These are phyloP conservation scores for Penicillium parvum DNA, from an alignment of 495 filamentous ascomycete genomes.

Conservation along the genomic window DNA sequence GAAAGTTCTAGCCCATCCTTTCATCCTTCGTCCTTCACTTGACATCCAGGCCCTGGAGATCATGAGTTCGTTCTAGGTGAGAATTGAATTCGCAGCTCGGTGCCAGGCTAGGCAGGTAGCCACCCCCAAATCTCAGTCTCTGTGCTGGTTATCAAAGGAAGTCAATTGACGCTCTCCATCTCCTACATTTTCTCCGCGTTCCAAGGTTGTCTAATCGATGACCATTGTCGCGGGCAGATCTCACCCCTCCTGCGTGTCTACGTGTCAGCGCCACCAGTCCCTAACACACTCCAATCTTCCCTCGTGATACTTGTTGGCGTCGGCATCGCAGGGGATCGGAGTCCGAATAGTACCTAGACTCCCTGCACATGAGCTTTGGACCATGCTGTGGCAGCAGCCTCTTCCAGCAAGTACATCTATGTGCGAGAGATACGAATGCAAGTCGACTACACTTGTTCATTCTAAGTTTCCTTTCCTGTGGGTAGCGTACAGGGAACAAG, in stretches of 20 bases:
- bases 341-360: constrained; percentile 5
- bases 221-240: background rate
- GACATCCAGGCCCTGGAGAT: constrained; percentile 8
- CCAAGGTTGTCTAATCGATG: no score
- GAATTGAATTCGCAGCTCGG: constrained; percentile 5
- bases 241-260: constrained; percentile 9
- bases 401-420: no score
- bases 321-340: constrained; percentile 14
- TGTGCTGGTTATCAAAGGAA: no score
- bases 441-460: no score
- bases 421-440: no score
- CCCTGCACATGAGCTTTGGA: no score
- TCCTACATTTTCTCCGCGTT: no score
- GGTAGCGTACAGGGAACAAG: constrained; percentile 25
- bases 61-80: constrained; percentile 7
- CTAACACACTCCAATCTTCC: constrained; percentile 1
- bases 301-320: constrained; percentile 17
- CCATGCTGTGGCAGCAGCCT: no score
- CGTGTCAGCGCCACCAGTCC: constrained; percentile 30
- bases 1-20: no score
- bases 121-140: background rate
- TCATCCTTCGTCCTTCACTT: constrained; percentile 9
- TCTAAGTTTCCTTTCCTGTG: constrained; percentile 10
- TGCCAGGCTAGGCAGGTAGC: constrained; percentile 16
- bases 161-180: no score